Base-by-base conservation (phyloP, 2,329 filamentous ascomycete species). In the Exserohilum rostratum region DNA sequence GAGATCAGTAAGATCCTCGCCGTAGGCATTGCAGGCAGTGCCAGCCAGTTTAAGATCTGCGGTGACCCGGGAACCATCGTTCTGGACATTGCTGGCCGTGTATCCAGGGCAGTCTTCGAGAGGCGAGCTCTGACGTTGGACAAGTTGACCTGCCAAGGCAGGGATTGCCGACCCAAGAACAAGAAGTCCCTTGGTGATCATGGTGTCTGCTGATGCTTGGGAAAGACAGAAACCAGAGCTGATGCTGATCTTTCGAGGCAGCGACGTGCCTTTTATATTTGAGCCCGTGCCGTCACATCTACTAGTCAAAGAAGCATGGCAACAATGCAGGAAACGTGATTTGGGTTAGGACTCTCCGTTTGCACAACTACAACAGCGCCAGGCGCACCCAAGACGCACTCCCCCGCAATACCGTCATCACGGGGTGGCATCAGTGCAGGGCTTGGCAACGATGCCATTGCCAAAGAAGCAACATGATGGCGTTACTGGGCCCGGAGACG, bases 31-130 rank as follows among this genome's bases (percentile, higher is more conserved):
- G 71, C 86, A 88, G 9, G 87, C 80, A 4, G 79, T 68, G 0
- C 90, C 90, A 3, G 88, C 88, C 12, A 96, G 81, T 3, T 75
- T 79, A 45, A 96, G 78, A 57, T 88, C 82, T 0, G 90, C 91
- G 1, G 84, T 89, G 43, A 93, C 76, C 10, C 83, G 85, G 45
- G 76, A 77, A 22, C 70, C 67, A 0, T 78, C 81, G 45, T 80
- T 72, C 46, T 78, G 70, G 11, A 90, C 79, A 69, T 88, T 85
- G 39, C 80, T 83, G 1, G 87, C 88, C 30, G 70, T 80, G 75
- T 91, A 91, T 3, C 89, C 89, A 0, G 87, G 87, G 67, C 89
- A 91, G 17, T 31, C 45, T 6, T 64, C 61, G 18, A 69, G 53
- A 17, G 65, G 62, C 18, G 56, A 49, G 43, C 51, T 58, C 35